Percentiles rank a stretch among this genome's conserved stretches.
Conservation (phyloP, 805 yeast genomes). For the Monosporozyma servazzii region DNA sequence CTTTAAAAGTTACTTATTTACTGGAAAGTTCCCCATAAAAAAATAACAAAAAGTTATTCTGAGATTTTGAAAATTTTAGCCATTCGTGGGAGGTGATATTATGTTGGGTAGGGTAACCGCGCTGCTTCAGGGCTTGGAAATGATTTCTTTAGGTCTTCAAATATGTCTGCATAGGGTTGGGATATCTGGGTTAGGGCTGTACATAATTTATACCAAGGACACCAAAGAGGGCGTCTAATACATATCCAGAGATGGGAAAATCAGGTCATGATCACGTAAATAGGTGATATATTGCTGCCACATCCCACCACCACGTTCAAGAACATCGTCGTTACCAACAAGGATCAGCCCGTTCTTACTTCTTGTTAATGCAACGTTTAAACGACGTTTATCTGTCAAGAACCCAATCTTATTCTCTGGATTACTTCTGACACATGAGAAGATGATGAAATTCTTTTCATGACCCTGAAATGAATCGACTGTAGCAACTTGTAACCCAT, state of each 20-base stretch:
- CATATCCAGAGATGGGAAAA: constrained; percentile 19
- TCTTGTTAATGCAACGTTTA: constrained; percentile 28
- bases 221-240: constrained; percentile 9
- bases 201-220: no score
- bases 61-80: no score
- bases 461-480: constrained; percentile 94
- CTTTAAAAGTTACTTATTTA: background rate
- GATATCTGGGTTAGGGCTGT: background rate
- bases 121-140: background rate
- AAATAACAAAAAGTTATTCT: background rate
- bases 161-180: no score
- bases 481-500: constrained; percentile 41
- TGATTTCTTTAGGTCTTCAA: no score
- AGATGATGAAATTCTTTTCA: constrained; percentile 71
- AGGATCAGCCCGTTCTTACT: constrained; percentile 49
- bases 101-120: background rate
- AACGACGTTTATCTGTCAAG: constrained; percentile 19
- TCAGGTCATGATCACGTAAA: constrained; percentile 29
- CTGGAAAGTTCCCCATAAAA: constrained; percentile 1
- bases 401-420: constrained; percentile 48
- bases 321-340: constrained; percentile 49
- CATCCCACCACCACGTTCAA: constrained; percentile 36
- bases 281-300: constrained; percentile 45
- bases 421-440: constrained; percentile 72
- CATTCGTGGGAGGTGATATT: background rate